Evolutionary conservation across 306 rosid species (phyloP).

Genomic region (Sphenostylis stenocarpa): DNA sequence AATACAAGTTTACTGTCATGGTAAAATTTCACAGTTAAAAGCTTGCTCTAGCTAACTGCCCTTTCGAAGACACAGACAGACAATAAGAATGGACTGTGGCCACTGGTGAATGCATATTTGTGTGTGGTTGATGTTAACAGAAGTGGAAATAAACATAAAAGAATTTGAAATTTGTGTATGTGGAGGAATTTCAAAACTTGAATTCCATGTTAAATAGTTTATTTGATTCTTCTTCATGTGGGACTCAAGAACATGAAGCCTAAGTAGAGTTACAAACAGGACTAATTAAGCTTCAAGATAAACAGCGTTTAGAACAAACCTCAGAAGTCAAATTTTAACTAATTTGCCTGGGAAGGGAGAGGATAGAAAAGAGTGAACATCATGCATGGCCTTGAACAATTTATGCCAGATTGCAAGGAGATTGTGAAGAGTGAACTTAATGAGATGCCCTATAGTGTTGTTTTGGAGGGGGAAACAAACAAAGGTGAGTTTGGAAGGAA

Average conservation of each 20-base stretch:
- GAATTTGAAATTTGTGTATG: background rate
- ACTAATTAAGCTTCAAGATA: background rate
- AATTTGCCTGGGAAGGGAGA: background rate
- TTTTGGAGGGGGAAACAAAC: background rate
- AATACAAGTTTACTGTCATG: background rate
- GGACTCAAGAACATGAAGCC: too few relatives aligned
- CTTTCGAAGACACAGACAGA: background rate
- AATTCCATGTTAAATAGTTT: too few relatives aligned
- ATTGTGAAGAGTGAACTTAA: background rate
- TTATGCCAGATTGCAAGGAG: background rate
- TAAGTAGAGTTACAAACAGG: background rate
- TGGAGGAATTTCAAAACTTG: too few relatives aligned
- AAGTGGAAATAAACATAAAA: background rate
- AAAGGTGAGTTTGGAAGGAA: background rate
- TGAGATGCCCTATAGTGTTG: background rate
- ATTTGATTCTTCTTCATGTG: too few relatives aligned
- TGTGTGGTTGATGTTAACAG: background rate
- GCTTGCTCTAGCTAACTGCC: background rate
- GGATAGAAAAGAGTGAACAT: background rate
- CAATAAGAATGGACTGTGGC: background rate
- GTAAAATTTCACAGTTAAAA: background rate
- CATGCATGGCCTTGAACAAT: slow-evolving; percentile 8
- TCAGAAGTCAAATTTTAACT: background rate
- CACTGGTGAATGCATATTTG: background rate
- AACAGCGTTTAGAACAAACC: background rate